Evolutionary conservation across 2,329 filamentous ascomycete species (phyloP).

Genomic region (Paecilomyces variotii): DNA sequence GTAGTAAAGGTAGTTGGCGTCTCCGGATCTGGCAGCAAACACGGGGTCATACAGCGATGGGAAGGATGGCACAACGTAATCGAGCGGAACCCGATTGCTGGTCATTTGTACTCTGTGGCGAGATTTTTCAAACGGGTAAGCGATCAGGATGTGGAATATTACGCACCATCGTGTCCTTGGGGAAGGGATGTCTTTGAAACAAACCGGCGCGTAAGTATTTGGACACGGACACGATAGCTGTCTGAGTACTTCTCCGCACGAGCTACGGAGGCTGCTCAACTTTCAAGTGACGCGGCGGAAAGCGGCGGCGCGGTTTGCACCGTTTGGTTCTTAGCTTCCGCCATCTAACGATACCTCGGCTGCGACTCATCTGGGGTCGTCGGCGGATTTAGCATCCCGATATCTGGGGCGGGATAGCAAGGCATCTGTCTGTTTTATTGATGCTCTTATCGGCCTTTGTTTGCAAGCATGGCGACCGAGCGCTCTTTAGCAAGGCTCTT

Average conservation of each 20-base stretch:
- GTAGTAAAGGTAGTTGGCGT: constrained; percentile 61
- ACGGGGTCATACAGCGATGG: constrained; percentile 75
- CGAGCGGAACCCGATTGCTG: constrained; percentile 41
- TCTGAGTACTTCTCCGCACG: background rate
- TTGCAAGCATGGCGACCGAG: constrained; percentile 48
- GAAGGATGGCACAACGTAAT: constrained; percentile 64
- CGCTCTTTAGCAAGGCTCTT: constrained; percentile 53
- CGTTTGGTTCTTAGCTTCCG: constrained; percentile 16
- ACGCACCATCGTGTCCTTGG: background rate
- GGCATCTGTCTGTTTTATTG: constrained; percentile 1
- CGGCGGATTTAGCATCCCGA: constrained; percentile 15
- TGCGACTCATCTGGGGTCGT: constrained; percentile 22
- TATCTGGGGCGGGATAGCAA: background rate
- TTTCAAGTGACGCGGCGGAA: background rate
- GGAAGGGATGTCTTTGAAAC: background rate
- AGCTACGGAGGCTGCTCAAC: background rate
- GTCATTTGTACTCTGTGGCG: background rate
- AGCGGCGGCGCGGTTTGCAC: constrained; percentile 18
- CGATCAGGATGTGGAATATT: background rate
- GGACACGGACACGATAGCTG: background rate
- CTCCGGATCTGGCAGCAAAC: constrained; percentile 48
- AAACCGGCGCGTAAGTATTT: background rate
- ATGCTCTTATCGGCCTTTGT: constrained; percentile 1
- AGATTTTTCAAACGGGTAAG: background rate
- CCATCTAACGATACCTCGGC: background rate